A percentile compares a stretch with the other conserved stretches of the same genome.
Evolutionary conservation across 306 rosid genomes (phyloP).

Genomic region (Trichosanthes truncata): DNA sequence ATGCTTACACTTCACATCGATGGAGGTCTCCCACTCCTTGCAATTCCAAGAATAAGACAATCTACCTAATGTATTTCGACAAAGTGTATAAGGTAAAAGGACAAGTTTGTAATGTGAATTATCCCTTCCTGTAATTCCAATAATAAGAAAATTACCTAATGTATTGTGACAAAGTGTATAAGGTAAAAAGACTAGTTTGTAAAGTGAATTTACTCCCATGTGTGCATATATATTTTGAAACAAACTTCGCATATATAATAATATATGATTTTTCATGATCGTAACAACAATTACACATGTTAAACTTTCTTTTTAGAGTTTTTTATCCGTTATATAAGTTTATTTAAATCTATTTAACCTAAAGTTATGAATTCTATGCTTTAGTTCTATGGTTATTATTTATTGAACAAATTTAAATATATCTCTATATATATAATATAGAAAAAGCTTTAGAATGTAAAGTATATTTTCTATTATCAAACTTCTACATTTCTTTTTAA

Average conservation of each 20-base stretch:
- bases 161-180: neutral
- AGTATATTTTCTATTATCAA: no score
- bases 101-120: neutral
- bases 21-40: constrained; percentile 49
- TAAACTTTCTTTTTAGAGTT: neutral
- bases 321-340: neutral
- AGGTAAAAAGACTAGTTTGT: neutral
- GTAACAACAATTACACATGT: neutral
- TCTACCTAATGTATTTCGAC: neutral
- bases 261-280: neutral
- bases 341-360: neutral
- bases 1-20: constrained; percentile 76
- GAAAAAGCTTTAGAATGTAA: no score
- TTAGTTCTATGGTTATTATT: neutral
- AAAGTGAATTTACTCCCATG: neutral
- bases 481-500: no score
- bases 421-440: no score
- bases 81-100: neutral
- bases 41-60: constrained; percentile 27
- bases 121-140: neutral
- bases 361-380: neutral
- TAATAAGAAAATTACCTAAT: neutral
- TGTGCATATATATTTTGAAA: neutral
- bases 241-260: no score
- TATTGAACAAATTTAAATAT: neutral